Evolutionary conservation across 2,329 filamentous ascomycete genomes (phyloP), one percentile per base, ranked within the genome.

Genomic region (Alternaria arborescens): DNA sequence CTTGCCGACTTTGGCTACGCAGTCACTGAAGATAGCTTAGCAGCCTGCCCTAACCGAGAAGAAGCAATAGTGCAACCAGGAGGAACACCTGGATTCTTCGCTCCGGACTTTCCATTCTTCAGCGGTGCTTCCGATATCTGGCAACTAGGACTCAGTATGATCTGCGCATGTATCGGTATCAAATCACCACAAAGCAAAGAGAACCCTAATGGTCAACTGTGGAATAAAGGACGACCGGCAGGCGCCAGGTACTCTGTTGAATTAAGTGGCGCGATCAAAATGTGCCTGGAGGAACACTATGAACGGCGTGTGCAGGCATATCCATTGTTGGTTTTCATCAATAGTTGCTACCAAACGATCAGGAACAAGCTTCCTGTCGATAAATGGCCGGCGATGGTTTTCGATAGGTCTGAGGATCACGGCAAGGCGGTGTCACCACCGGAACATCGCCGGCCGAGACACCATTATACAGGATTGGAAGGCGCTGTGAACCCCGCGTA

Each of bases 1-100:
- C 64, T 72, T 11, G 65, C 60, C 2, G 67, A 70, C 46, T 70
- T 71, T 44, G 67, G 70, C 4, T 64, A 52, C 14, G 55, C 65
- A 1, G 36, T 55, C 4, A 63, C 58, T 2, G 60, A 65, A 42
- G 47, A 59, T 16, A 55, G 53, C 18, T 4, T 62, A 34, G 26
- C 50, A 46, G 18, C 26, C 26, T 16, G 40, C 2, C 16, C 44
- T n/a, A 34, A 22, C 10, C 26, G 26, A 10, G 18, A 18, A 12
- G 7, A 47, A 14, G 59, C 60, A 8, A 34, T 16, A 12, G 34
- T 8, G 6, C 36, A 50, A 12, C 62, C 56, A 4, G 57, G 40
- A 8, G 30, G 22, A 4, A 70, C 68, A 5, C 40, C 22, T 30
- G 60, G 62, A 1, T 70, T 55, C 20, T 48, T 59, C n/a, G 59